Evolutionary conservation across 257 asterid genomes (phyloP), one percentile per base, ranked within the genome.

Genomic region (Salvia splendens): DNA sequence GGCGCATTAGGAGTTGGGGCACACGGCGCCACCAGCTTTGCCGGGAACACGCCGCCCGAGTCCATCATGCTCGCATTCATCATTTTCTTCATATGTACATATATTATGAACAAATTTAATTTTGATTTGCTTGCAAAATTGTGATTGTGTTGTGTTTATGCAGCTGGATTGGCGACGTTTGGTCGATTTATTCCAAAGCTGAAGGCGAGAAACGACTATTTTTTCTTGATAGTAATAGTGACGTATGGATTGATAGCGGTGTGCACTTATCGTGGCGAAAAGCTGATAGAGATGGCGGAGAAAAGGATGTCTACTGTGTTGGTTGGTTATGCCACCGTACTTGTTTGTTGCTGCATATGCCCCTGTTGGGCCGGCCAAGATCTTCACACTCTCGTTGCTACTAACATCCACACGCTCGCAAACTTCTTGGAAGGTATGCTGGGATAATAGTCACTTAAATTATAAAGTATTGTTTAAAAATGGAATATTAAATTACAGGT

Each of bases 351-450:
- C 33, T 42, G 81, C n/a, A 67, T 88, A 47, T 86, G 79, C 89
- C 96, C 12, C 86, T 87, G 0, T 85, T 88, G 96, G 95, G 87
- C 96, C 0, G 96, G 96, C 17, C 77, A 80, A 47, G 96, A 89
- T 75, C 96, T 86, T 46, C 95, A 87, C 74, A 60, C 65, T 2
- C 90, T 82, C 5, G 80, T 87, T 0, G 89, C 91, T 17, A 32
- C 53, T 5, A 80, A 85, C 54, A 68, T 87, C 6, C 77, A 84
- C 6, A 80, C 70, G 42, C 87, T 89, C 35, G 95, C 79, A 7
- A 68, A 28, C 17, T 83, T 82, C 74, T 64, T 89, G 49, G 81
- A 85, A 83, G 91, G 96, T 86, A 77, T 12, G 2, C 30, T 24
- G 30, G 30, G 30, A 24, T 24, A 24, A 24, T 24, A 24, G 30